Evolutionary conservation across 2,329 filamentous ascomycete species (phyloP).

Genomic region (Emericellopsis cladophorae): DNA sequence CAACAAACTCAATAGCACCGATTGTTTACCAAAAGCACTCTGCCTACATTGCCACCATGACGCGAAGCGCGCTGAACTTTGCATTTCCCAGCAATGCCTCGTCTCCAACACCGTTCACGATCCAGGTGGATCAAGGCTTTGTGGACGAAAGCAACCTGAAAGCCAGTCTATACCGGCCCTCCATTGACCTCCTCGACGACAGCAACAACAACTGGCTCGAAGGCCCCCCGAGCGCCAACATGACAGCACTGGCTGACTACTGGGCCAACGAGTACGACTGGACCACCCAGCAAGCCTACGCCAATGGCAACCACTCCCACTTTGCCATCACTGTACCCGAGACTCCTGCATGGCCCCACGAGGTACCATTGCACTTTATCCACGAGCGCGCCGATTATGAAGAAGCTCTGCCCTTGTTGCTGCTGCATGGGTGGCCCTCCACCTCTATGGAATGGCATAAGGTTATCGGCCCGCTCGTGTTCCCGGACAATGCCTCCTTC

Average conservation of each 20-base stretch:
- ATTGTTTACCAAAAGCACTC: too few relatives aligned
- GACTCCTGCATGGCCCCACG: background rate
- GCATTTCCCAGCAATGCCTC: background rate
- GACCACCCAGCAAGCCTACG: conserved; percentile 1
- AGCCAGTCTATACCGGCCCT: conserved; percentile 1
- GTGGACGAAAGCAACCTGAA: background rate
- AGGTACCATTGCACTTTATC: conserved; percentile 3
- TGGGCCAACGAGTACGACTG: conserved; percentile 4
- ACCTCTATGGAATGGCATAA: conserved; percentile 1
- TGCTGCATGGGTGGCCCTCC: conserved; percentile 6
- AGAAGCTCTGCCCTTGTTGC: conserved; percentile 4
- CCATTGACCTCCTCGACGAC: conserved; percentile 1
- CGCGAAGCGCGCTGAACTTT: background rate
- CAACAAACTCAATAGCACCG: too few relatives aligned
- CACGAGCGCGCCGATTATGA: conserved; percentile 3
- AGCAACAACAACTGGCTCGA: conserved; percentile 2
- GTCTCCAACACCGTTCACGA: background rate
- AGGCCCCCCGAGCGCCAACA: conserved; percentile 1
- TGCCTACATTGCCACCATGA: background rate
- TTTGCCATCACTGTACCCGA: conserved; percentile 2
- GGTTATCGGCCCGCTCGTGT: conserved; percentile 1
- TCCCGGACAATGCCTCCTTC: background rate
- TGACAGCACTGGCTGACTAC: conserved; percentile 2
- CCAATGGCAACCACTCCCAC: conserved; percentile 4
- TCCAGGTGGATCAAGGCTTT: conserved; percentile 2